Conservation (phyloP, 2,329 filamentous ascomycete genomes). For the Aciculosporium take region DNA sequence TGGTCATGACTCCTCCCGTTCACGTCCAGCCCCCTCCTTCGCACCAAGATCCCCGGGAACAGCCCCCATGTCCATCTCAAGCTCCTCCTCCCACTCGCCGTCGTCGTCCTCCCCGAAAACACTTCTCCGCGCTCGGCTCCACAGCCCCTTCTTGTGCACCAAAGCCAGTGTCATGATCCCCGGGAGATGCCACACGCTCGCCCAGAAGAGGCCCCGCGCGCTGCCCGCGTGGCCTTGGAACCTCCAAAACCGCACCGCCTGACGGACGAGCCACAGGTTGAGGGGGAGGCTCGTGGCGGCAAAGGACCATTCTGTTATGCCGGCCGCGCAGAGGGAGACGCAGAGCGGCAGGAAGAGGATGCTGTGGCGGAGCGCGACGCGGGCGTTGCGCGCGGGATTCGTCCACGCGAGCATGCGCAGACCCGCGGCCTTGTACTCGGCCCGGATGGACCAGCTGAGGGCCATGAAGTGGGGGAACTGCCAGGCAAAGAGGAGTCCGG, state of each 20-base stretch:
- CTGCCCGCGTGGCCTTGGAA: constrained; percentile 64
- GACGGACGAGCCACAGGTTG: constrained; percentile 72
- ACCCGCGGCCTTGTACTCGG: constrained; percentile 67
- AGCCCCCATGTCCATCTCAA: constrained; percentile 25
- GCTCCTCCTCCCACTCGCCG: constrained; percentile 41
- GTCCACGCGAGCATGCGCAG: constrained; percentile 70
- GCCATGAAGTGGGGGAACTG: constrained; percentile 98
- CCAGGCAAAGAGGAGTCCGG: constrained; percentile 78
- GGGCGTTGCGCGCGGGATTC: constrained; percentile 69
- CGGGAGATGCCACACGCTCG: constrained; percentile 91
- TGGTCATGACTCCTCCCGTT: neutral
- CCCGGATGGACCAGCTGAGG: constrained; percentile 71
- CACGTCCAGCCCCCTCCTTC: no score
- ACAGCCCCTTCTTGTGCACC: constrained; percentile 85
- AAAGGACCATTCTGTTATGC: constrained; percentile 78
- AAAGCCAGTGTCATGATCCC: constrained; percentile 80
- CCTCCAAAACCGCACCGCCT: constrained; percentile 72
- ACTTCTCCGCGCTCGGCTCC: constrained; percentile 65
- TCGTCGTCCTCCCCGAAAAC: constrained; percentile 46
- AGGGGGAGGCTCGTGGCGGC: constrained; percentile 65
- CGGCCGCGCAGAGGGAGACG: constrained; percentile 59
- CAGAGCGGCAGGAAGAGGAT: constrained; percentile 79
- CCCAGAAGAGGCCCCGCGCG: constrained; percentile 84
- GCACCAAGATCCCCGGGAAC: no score
- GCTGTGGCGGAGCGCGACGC: constrained; percentile 80